Conservation (phyloP, 2,329 filamentous ascomycete genomes). For the Alternaria gaisen region DNA sequence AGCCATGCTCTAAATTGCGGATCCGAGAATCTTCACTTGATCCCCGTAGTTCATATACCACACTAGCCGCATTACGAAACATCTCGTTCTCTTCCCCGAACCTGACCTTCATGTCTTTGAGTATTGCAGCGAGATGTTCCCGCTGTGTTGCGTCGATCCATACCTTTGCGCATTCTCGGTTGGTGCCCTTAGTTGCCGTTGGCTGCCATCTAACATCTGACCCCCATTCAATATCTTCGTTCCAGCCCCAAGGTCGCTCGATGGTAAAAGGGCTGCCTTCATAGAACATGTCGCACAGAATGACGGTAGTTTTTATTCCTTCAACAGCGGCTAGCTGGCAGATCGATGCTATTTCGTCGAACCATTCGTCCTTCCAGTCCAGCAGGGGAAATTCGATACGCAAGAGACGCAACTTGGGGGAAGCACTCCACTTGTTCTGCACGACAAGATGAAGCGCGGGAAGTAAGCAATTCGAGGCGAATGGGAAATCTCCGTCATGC, state of each 20-base stretch:
- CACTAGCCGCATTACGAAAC: background rate
- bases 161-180: background rate
- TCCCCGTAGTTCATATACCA: background rate
- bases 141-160: background rate
- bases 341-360: background rate
- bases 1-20: background rate
- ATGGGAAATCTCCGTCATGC: background rate
- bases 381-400: background rate
- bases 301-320: background rate
- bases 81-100: background rate
- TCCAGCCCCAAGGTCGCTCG: background rate
- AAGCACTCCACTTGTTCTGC: background rate
- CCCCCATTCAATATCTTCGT: background rate
- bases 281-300: background rate
- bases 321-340: background rate
- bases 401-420: background rate
- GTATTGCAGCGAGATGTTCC: background rate
- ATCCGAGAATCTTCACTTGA: background rate
- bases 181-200: background rate
- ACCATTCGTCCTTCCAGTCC: background rate
- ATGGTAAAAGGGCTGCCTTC: background rate
- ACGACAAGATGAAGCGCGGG: background rate
- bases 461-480: background rate
- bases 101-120: slow-evolving; percentile 1
- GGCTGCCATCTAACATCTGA: too few species aligned